phyloP scores from a whole-genome alignment of 257 asterid genomes.

The Solanum chiquidenum region DNA sequence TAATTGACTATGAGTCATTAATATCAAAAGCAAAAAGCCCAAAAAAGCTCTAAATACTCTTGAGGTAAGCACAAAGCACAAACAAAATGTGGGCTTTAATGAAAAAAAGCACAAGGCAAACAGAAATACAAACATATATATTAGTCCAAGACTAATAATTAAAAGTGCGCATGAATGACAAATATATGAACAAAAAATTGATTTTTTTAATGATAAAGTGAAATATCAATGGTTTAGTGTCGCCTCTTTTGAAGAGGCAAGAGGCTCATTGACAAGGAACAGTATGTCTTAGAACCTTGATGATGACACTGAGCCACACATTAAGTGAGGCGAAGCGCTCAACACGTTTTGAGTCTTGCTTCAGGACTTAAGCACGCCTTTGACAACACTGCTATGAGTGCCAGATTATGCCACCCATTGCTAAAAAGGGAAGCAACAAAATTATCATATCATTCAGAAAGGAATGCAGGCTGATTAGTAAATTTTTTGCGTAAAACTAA shows the following conservation, averaged over 20 bases:
- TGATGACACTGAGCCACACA: not conserved
- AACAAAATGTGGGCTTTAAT: not conserved
- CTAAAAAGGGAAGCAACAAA: not conserved
- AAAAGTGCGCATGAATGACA: not conserved
- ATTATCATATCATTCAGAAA: not conserved
- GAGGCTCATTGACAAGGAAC: not conserved
- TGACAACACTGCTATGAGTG: not conserved
- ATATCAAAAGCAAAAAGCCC: not conserved
- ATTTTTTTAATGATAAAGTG: not conserved
- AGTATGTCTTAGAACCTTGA: not conserved
- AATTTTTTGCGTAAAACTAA: not conserved
- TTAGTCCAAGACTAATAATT: not conserved
- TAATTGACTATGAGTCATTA: not conserved
- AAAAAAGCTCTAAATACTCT: accelerated
- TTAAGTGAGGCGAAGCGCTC: not conserved
- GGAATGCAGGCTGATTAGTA: not conserved
- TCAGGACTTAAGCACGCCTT: accelerated
- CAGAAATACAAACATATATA: not conserved
- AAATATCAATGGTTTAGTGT: not conserved
- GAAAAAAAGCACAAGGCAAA: not conserved
- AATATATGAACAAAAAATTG: not conserved
- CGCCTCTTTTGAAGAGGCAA: not conserved
- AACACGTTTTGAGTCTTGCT: not conserved
- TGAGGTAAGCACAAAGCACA: not conserved
- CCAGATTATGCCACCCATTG: not conserved